Conservation (phyloP, 208 protist species). For the Trypanosoma avium region DNA sequence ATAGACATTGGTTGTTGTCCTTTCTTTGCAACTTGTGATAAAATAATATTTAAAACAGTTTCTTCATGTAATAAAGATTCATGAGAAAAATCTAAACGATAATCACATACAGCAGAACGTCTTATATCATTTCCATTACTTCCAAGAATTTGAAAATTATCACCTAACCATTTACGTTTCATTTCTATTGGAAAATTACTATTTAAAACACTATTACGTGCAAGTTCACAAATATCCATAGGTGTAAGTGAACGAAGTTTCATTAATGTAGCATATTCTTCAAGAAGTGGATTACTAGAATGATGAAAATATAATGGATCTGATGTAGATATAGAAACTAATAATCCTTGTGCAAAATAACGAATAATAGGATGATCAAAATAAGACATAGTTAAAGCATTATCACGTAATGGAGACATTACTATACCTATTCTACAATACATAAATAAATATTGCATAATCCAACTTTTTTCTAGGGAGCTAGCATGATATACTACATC, state of each 20-base stretch:
- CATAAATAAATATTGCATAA: constrained; percentile 98
- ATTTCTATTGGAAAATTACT: constrained; percentile 77
- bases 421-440: constrained; percentile 96
- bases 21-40: constrained; percentile 59
- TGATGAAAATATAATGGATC: constrained; percentile 95
- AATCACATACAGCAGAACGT: constrained; percentile 67
- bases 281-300: constrained; percentile 70
- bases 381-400: constrained; percentile 95
- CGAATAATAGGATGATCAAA: constrained; percentile 94
- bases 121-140: constrained; percentile 61
- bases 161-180: constrained; percentile 79
- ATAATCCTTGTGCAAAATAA: constrained; percentile 95
- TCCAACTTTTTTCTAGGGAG: constrained; percentile 92
- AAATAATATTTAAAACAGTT: constrained; percentile 70
- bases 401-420: constrained; percentile 97
- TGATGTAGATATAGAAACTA: constrained; percentile 97
- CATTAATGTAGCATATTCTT: constrained; percentile 90
- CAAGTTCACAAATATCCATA: constrained; percentile 84
- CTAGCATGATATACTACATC: constrained; percentile 97
- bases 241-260: constrained; percentile 78
- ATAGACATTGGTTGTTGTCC: constrained; percentile 22
- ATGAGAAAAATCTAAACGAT: constrained; percentile 83
- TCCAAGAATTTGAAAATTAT: constrained; percentile 42
- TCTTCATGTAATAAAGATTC: constrained; percentile 81
- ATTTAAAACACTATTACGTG: constrained; percentile 90